A percentile compares a stretch with the other conserved stretches of the same genome.
Evolutionary conservation across 2,329 filamentous ascomycete species (phyloP).

Genomic region (Arthrobotrys megalospora): DNA sequence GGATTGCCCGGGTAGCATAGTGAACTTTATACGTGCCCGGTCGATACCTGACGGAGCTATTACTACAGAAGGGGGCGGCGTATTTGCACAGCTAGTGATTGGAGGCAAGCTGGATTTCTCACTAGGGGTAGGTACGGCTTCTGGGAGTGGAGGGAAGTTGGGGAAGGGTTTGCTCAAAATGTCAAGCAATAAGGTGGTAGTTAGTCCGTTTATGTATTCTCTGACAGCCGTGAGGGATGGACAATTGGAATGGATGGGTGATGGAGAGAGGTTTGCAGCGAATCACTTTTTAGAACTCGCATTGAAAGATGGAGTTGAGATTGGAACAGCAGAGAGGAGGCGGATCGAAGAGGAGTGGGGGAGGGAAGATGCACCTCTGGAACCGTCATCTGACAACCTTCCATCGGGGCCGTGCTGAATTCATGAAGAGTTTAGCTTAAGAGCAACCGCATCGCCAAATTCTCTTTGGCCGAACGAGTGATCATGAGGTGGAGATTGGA

Average conservation of each 20-base stretch:
- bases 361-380: neutral
- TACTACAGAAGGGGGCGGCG: constrained; percentile 4
- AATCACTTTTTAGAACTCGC: constrained; percentile 52
- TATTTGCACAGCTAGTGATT: constrained; percentile 41
- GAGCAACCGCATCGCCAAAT: too few relatives aligned
- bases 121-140: neutral
- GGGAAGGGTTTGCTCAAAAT: neutral
- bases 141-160: constrained; percentile 3
- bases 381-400: neutral
- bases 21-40: constrained; percentile 48
- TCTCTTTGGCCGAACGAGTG: too few relatives aligned
- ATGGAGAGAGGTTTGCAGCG: constrained; percentile 44
- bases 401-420: too few relatives aligned
- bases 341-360: constrained; percentile 31
- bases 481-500: constrained; percentile 5
- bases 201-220: constrained; percentile 51
- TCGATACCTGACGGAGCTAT: constrained; percentile 38
- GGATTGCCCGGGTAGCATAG: constrained; percentile 11
- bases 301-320: constrained; percentile 6
- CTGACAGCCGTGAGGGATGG: constrained; percentile 51
- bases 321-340: constrained; percentile 39
- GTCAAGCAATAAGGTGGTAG: constrained; percentile 22
- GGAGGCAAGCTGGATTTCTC: constrained; percentile 27
- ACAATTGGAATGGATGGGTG: constrained; percentile 47
- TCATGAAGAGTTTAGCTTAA: too few relatives aligned